Evolutionary conservation across 306 rosid genomes (phyloP), one percentile per base, ranked within the genome.

Genomic region (Canavalia ensiformis): DNA sequence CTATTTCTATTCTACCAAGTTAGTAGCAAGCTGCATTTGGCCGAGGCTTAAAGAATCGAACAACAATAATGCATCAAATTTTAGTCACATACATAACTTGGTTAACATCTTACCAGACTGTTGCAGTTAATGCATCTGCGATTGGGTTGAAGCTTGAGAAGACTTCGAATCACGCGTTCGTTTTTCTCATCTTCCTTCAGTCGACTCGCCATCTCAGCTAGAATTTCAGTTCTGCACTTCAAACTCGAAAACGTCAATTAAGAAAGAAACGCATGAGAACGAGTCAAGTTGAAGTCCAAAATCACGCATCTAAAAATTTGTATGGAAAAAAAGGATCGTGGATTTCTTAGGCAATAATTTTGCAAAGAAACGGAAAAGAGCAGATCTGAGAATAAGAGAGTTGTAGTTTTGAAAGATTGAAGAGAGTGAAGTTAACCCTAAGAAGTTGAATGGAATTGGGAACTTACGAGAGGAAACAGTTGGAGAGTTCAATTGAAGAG

Each of bases 71-170:
- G 55, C 8, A 64, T 2, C 28, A 30, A 65, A 87, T 45, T 54
- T 50, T 1, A 47, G 4, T 37, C 39, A 10, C 52, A 57, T 31
- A 6, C 44, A 58, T 0, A 30, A 50, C 25, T 28, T 3, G 64
- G 1, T 4, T 7, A 70, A 44, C 72, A 35, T 56, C 88, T 63
- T 89, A 95, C 99, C 92, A 89, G 47, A 85, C 97, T 89, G 80
- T 92, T 90, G 81, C 99, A 95, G 88, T 95, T 95, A 80, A 93
- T 93, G 82, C 99, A 95, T 85, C 96, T 89, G 7, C 93, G 92
- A 81, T 95, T 95, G 67, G 87, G 91, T 1, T 83, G 87, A 59
- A 90, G 97, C 84, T 91, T 95, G 44, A 93, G 96, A 76, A 95
- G 94, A 66, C 94, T 93, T 7, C 99, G 98, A 83, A 95, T 93